phyloP scores from a whole-genome alignment of 1,139 yeast species.

The Scheffersomyces insectosa region DNA sequence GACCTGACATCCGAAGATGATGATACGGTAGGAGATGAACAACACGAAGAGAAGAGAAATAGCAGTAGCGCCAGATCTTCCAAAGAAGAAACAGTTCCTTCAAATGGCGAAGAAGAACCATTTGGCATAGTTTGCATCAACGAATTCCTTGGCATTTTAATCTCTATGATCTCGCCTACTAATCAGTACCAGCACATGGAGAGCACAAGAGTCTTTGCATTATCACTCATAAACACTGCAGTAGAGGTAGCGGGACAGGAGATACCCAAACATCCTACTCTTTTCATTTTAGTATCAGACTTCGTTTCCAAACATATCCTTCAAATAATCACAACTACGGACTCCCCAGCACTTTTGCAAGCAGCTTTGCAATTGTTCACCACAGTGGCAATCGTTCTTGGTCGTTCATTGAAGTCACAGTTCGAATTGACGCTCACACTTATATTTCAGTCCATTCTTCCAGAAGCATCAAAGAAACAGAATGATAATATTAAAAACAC shows the following conservation, averaged over 20 bases:
- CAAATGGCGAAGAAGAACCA: constrained; percentile 37
- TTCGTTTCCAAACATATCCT: constrained; percentile 81
- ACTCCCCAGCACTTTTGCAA: constrained; percentile 66
- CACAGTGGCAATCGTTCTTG: constrained; percentile 62
- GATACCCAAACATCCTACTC: constrained; percentile 64
- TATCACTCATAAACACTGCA: constrained; percentile 73
- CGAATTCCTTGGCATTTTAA: constrained; percentile 70
- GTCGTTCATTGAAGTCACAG: constrained; percentile 61
- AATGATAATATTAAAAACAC: constrained; percentile 27
- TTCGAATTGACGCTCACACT: constrained; percentile 65
- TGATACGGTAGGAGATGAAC: constrained; percentile 1
- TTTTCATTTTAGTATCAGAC: constrained; percentile 71
- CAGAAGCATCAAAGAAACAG: constrained; percentile 25
- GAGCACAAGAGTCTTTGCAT: constrained; percentile 79
- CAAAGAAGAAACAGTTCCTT: background rate
- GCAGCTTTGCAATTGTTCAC: constrained; percentile 76
- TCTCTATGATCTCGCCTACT: constrained; percentile 83
- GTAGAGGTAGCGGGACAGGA: constrained; percentile 79
- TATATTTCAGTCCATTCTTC: constrained; percentile 55
- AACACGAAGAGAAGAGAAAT: background rate
- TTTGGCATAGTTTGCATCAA: constrained; percentile 69
- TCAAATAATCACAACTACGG: constrained; percentile 73
- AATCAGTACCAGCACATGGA: constrained; percentile 86
- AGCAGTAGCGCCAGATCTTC: background rate
- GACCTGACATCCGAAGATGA: constrained; percentile 6